phyloP scores from a whole-genome alignment of 257 asterid species.

The Solanum commersonii region DNA sequence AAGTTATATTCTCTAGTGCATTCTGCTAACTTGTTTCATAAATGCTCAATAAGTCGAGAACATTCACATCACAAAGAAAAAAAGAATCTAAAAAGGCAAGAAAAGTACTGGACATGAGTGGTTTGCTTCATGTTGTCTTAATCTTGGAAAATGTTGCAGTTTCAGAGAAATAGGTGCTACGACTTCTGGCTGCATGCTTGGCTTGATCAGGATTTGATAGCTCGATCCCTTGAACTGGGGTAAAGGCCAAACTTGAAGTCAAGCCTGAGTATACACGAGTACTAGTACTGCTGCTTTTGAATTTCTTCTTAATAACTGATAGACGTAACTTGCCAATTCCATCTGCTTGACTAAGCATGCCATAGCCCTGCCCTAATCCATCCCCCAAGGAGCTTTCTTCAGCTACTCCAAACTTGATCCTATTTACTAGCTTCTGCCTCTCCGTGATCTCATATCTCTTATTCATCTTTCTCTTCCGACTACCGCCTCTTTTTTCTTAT shows the following conservation, averaged over 20 bases:
- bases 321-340: conserved; percentile 90
- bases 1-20: not conserved
- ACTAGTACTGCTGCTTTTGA: conserved; percentile 70
- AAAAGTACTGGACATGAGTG: no score
- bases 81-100: no score
- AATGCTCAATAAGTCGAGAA: not conserved
- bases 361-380: conserved; percentile 97
- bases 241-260: conserved; percentile 88
- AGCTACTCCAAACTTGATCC: conserved; percentile 89
- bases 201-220: not conserved
- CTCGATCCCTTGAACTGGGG: conserved; percentile 77
- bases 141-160: not conserved
- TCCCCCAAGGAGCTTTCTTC: conserved; percentile 98
- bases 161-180: not conserved
- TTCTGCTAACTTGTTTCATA: not conserved
- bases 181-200: not conserved
- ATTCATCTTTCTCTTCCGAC: conserved; percentile 89
- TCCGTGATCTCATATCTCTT: conserved; percentile 40
- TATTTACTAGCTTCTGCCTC: conserved; percentile 16
- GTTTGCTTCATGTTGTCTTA: not conserved
- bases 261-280: conserved; percentile 50
- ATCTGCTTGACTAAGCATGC: conserved; percentile 91
- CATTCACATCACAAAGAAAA: not conserved
- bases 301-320: conserved; percentile 80
- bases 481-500: conserved; percentile 88